Evolutionary conservation across 345 rosid species (phyloP).

Genomic region (Syzygium grande): DNA sequence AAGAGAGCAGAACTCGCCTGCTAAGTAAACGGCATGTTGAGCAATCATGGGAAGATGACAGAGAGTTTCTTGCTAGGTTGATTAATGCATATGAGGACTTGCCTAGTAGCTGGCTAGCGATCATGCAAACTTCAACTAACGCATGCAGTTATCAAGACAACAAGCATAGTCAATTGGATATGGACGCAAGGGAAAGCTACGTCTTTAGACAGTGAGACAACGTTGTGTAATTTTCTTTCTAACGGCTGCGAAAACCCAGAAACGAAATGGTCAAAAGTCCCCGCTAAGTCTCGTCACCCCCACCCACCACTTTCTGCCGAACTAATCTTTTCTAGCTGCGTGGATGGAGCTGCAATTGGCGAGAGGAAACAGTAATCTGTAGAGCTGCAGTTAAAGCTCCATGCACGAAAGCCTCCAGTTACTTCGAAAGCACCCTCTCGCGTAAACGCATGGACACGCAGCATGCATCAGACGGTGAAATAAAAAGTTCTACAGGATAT

Average conservation of each 20-base stretch:
- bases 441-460: background rate
- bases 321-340: background rate
- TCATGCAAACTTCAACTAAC: too few relatives aligned
- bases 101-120: background rate
- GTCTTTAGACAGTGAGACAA: background rate
- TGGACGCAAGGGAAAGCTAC: background rate
- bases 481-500: background rate
- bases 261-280: background rate
- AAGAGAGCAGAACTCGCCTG: too few relatives aligned
- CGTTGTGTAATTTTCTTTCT: background rate
- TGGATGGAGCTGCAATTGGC: background rate
- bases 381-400: background rate
- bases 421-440: background rate
- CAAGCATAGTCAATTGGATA: background rate
- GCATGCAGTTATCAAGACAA: background rate
- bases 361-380: background rate
- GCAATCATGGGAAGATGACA: background rate
- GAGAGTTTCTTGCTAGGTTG: background rate
- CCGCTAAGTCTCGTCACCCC: background rate
- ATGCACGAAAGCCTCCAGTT: background rate
- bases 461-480: background rate
- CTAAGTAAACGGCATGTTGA: too few relatives aligned
- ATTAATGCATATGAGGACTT: background rate
- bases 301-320: background rate
- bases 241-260: background rate